Conservation (phyloP, 352 stramenopile species). For the Globisporangium echinulatum region DNA sequence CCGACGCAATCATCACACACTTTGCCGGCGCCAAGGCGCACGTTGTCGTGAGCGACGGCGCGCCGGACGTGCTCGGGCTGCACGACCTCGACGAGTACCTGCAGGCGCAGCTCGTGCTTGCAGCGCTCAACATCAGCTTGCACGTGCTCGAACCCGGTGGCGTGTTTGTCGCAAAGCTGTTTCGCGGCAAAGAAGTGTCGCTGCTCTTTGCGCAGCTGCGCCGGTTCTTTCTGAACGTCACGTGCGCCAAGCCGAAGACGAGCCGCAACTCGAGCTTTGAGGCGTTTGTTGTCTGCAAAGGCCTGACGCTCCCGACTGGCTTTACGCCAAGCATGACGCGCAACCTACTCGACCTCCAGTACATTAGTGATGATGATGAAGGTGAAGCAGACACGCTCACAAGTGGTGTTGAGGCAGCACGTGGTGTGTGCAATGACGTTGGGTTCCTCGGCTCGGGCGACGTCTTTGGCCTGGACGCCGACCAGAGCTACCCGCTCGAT, state of each 20-base stretch:
- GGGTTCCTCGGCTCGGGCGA: slow-evolving; percentile 69
- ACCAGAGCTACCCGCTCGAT: slow-evolving; percentile 82
- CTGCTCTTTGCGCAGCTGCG: slow-evolving; percentile 66
- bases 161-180: slow-evolving; percentile 84
- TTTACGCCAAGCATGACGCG: slow-evolving; percentile 62
- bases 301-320: slow-evolving; percentile 42
- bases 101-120: slow-evolving; percentile 73
- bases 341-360: slow-evolving; percentile 64
- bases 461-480: slow-evolving; percentile 73
- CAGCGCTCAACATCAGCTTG: slow-evolving; percentile 73
- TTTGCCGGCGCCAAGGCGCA: slow-evolving; percentile 88
- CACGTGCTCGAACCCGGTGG: slow-evolving; percentile 64
- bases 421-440: slow-evolving; percentile 50
- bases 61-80: slow-evolving; percentile 93
- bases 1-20: slow-evolving; percentile 60
- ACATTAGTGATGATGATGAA: slow-evolving; percentile 33
- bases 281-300: slow-evolving; percentile 73
- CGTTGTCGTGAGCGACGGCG: slow-evolving; percentile 98
- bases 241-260: slow-evolving; percentile 78
- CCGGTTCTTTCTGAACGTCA: slow-evolving; percentile 65
- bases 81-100: slow-evolving; percentile 82
- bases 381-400: slow-evolving; percentile 15
- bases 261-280: slow-evolving; percentile 85
- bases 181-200: slow-evolving; percentile 74
- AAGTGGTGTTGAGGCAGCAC: slow-evolving; percentile 28